Conservation (phyloP, 164 flowering plant genomes). For the Umbellularia californica region DNA sequence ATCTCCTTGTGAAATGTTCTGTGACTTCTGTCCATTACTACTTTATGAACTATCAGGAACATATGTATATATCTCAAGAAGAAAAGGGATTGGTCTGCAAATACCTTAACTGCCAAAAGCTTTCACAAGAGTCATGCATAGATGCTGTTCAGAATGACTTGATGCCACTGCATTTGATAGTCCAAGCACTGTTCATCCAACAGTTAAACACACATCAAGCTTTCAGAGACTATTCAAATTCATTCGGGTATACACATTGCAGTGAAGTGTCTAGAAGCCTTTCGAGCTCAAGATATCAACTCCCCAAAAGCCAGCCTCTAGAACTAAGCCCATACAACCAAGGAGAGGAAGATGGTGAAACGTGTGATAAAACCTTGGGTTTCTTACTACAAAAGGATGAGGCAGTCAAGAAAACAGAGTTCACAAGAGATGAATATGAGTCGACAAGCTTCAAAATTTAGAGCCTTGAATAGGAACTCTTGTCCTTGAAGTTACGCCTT, state of each 20-base stretch:
- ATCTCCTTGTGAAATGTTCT: not conserved
- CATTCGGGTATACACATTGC: slow-evolving; percentile 52
- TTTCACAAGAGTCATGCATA: slow-evolving; percentile 74
- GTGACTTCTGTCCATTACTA: not conserved
- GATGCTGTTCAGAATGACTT: slow-evolving; percentile 87
- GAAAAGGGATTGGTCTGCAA: slow-evolving; percentile 69
- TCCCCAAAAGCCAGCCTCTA: slow-evolving; percentile 43
- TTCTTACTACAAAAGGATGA: slow-evolving; percentile 49
- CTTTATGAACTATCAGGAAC: slow-evolving; percentile 40
- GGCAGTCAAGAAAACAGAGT: slow-evolving; percentile 27
- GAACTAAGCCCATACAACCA: slow-evolving; percentile 43
- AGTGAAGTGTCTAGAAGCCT: slow-evolving; percentile 61
- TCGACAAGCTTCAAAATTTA: slow-evolving; percentile 92
- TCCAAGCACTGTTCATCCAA: slow-evolving; percentile 85
- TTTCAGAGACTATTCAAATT: slow-evolving; percentile 83
- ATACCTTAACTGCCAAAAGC: slow-evolving; percentile 78
- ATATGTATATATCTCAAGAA: slow-evolving; percentile 58
- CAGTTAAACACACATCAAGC: slow-evolving; percentile 81
- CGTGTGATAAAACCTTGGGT: slow-evolving; percentile 39
- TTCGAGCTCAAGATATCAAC: slow-evolving; percentile 46
- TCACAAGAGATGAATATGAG: slow-evolving; percentile 57
- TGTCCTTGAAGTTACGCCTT: slow-evolving; percentile 61
- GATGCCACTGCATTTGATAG: slow-evolving; percentile 87
- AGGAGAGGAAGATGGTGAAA: slow-evolving; percentile 25
- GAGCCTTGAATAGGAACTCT: slow-evolving; percentile 74